A percentile compares a stretch with the other conserved stretches of the same genome.
Evolutionary conservation across 1,284 basidiomycete species (phyloP).

Genomic region (Tilletia walkeri): DNA sequence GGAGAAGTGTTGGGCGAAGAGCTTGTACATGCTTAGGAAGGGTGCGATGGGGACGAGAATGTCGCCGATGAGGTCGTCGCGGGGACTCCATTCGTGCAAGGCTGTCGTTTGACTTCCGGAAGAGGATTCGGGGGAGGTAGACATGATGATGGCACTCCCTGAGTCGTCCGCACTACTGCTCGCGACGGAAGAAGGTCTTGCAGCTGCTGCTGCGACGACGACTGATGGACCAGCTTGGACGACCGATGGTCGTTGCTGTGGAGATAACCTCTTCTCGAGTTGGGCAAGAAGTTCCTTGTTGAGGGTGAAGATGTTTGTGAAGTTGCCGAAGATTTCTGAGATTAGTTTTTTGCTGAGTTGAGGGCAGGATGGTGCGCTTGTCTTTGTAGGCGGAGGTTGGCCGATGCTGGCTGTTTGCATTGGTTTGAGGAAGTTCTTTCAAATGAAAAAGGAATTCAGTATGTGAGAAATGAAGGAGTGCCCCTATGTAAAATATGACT

Average conservation of each 20-base stretch:
- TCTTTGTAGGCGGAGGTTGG: background rate
- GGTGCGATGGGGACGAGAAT: constrained; percentile 52
- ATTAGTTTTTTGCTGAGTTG: constrained; percentile 70
- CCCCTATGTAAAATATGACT: background rate
- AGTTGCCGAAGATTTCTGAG: constrained; percentile 78
- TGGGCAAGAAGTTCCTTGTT: constrained; percentile 74
- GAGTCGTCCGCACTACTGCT: too few species aligned
- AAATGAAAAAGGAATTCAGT: too few species aligned
- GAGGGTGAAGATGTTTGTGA: constrained; percentile 85
- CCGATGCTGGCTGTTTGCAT: constrained; percentile 15
- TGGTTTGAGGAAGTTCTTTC: constrained; percentile 14
- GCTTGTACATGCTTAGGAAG: constrained; percentile 54
- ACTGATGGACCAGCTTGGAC: too few species aligned
- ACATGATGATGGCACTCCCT: background rate
- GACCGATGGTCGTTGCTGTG: background rate
- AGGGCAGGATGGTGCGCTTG: constrained; percentile 60
- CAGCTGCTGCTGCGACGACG: background rate
- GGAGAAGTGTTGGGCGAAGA: constrained; percentile 55
- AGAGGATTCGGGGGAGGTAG: constrained; percentile 62
- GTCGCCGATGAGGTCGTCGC: constrained; percentile 44
- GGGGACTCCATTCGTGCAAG: constrained; percentile 37
- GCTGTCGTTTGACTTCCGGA: background rate
- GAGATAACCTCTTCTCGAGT: constrained; percentile 57
- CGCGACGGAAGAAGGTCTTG: background rate
- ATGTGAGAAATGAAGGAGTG: background rate